Percentiles rank a stretch among this genome's conserved stretches.
Evolutionary conservation across 75 land plant species (phyloP).

Genomic region (Larix kaempferi): DNA sequence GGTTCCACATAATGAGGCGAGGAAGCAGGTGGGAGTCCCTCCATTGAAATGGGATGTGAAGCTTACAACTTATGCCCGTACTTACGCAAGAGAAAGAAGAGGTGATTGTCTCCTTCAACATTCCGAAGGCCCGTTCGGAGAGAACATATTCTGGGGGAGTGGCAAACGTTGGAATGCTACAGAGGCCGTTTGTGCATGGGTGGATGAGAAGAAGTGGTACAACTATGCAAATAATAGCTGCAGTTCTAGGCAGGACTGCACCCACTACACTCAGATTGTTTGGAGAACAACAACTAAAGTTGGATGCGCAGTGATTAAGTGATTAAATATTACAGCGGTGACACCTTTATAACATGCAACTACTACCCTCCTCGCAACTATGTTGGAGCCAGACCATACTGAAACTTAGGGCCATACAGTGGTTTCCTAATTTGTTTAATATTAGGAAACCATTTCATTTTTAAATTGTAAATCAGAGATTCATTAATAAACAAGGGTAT

Average conservation of each 20-base stretch:
- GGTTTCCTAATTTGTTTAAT: too few relatives aligned
- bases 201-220: conserved; percentile 35
- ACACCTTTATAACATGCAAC: conserved; percentile 43
- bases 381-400: conserved; percentile 44
- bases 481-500: too few relatives aligned
- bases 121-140: conserved; percentile 48
- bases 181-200: conserved; percentile 45
- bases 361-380: conserved; percentile 59
- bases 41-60: too few relatives aligned
- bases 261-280: conserved; percentile 60
- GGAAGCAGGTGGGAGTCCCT: too few relatives aligned
- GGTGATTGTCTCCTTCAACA: conserved; percentile 32
- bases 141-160: conserved; percentile 46
- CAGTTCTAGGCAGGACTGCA: conserved; percentile 31
- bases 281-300: conserved; percentile 35
- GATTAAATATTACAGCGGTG: conserved; percentile 36
- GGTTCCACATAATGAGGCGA: too few relatives aligned
- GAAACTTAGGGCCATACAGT: too few relatives aligned
- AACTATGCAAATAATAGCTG: conserved; percentile 39
- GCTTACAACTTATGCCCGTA: too few relatives aligned
- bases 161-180: conserved; percentile 12
- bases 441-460: too few relatives aligned
- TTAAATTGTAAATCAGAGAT: too few relatives aligned
- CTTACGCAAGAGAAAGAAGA: too few relatives aligned
- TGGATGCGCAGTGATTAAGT: conserved; percentile 44